Base-by-base conservation (phyloP, 306 rosid species). In the Hylodesmum podocarpum region DNA sequence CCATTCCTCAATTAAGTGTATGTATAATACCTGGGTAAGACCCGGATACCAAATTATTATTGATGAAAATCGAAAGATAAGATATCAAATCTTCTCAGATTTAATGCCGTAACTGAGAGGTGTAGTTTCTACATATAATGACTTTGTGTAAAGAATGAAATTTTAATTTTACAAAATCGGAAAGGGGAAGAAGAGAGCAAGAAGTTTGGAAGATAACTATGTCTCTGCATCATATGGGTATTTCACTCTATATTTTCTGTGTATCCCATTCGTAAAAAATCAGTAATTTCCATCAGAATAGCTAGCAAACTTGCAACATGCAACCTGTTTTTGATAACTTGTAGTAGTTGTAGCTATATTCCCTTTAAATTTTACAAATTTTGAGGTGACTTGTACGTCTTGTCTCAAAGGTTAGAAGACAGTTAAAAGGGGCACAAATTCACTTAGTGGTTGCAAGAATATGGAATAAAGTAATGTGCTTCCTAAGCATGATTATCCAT, bases 181-280 rank as follows among this genome's bases (percentile, higher is more conserved):
- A 54, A 54, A 54, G 62, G 8, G 33, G 31, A 54, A 24, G 62
- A 1, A 24, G 33, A 54, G 15, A 9, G 58, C 6, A 1, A 54
- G 31, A 54, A 54, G 29, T 51, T 51, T 51, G 58, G 25, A 53
- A 21, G 27, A 21, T 19, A 21, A 29, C 29, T 9, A 47, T 43
- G 49, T 43, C 49, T 29, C 75, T 25, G 72, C 66, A 81, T 69
- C 81, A 19, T 59, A 69, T 80, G 65, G 72, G 1, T 54, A 54
- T 1, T 54, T 24, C 63, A 54, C 34, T 51, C 9, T 24, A 24
- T 24, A 34, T 12, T 57, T 57, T 27, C 10, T 57, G 61, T 8
- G 61, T 2, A 14, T 27, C 5, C 65, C 39, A 58, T 58, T 58
- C 8, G 18, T 28, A 61, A 24, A 55, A 55, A 72, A 40, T 5